These are phyloP conservation scores for Prunus davidiana DNA, from an alignment of 306 rosid species.

Conservation along the genomic window DNA sequence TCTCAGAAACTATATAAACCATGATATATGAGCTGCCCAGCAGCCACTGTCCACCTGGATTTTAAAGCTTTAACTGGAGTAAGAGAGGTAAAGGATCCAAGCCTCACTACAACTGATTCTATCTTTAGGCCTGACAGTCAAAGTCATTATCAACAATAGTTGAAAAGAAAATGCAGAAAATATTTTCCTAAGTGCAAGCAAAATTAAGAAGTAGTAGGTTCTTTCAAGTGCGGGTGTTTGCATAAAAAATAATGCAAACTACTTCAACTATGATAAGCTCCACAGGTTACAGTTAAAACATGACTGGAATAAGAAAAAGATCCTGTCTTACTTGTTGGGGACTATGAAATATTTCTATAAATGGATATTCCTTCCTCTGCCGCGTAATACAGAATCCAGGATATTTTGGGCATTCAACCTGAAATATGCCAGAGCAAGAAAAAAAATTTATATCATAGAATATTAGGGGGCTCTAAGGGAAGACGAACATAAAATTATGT, in stretches of 20 bases:
- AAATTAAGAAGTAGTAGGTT: background rate
- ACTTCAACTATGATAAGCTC: background rate
- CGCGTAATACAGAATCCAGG: constrained; percentile 92
- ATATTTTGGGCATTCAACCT: constrained; percentile 98
- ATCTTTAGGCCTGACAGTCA: background rate
- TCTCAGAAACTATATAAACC: background rate
- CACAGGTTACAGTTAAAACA: background rate
- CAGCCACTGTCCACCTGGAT: background rate
- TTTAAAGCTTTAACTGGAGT: background rate
- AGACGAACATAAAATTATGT: background rate
- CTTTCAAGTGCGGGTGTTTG: background rate
- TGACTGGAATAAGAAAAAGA: background rate
- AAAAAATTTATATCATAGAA: constrained; percentile 6
- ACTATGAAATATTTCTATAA: constrained; percentile 72
- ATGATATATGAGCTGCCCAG: background rate
- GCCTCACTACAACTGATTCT: background rate
- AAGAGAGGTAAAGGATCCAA: background rate
- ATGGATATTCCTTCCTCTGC: constrained; percentile 88
- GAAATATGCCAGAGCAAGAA: constrained; percentile 24
- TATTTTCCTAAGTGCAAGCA: background rate
- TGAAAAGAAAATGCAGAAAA: background rate
- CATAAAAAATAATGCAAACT: background rate
- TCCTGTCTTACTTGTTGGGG: constrained; percentile 62
- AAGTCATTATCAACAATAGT: background rate
- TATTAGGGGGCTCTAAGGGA: background rate